Conservation (phyloP, 2,329 filamentous ascomycete species). For the Colletotrichum camelliae region DNA sequence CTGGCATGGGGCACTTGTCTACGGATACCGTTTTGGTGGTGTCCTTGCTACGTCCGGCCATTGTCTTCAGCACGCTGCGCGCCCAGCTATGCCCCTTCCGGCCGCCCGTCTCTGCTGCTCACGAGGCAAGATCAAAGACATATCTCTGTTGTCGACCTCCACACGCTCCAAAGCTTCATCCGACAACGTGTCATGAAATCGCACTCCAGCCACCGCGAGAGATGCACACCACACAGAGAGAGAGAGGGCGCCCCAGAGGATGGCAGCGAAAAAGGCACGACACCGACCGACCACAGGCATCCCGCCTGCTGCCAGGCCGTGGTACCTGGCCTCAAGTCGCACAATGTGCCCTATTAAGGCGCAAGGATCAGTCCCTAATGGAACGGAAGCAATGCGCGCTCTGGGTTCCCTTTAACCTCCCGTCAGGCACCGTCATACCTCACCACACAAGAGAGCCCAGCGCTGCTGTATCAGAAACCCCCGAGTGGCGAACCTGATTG, state of each 20-base stretch:
- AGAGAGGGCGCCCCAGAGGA: too few species aligned
- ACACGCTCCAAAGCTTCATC: neutral
- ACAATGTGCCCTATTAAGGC: slow-evolving; percentile 3
- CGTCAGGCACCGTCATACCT: neutral
- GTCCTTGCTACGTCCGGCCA: neutral
- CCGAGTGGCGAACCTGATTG: slow-evolving; percentile 3
- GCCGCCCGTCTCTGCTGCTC: neutral
- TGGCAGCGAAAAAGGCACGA: too few species aligned
- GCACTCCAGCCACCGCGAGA: neutral
- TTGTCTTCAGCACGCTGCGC: neutral
- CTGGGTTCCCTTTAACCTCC: neutral
- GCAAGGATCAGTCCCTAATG: neutral
- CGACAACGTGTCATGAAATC: neutral
- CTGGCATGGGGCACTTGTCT: neutral
- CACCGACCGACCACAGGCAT: neutral
- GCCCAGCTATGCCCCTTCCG: neutral
- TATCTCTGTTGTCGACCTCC: neutral
- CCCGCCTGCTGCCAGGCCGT: neutral
- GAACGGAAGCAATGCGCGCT: neutral
- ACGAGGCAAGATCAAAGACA: slow-evolving; percentile 8
- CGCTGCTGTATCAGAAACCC: slow-evolving; percentile 8
- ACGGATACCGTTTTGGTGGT: neutral
- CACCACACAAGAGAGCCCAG: neutral
- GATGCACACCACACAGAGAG: neutral
- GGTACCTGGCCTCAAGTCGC: neutral